phyloP scores from a whole-genome alignment of 2,329 filamentous ascomycete species.

The Escovopsis sp. region DNA sequence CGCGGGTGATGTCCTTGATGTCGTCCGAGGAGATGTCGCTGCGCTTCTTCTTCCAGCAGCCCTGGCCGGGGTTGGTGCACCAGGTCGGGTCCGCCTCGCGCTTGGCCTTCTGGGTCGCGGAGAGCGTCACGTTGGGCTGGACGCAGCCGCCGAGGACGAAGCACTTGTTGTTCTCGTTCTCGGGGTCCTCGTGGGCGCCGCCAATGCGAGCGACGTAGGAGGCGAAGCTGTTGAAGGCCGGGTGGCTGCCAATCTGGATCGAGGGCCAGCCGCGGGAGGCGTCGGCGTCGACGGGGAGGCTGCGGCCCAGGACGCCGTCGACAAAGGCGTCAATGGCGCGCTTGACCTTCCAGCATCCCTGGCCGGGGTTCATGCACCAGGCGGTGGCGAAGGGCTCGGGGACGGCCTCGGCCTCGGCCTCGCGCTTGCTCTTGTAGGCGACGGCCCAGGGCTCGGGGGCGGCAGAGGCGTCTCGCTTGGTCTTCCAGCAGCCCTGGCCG shows the following conservation, averaged over 20 bases:
- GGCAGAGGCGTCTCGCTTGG: conserved; percentile 12
- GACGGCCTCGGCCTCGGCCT: conserved; percentile 25
- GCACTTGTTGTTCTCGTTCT: conserved; percentile 3
- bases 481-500: conserved; percentile 22
- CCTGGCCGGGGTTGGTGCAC: conserved; percentile 23
- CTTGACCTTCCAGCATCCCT: conserved; percentile 22
- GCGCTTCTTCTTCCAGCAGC: conserved; percentile 28
- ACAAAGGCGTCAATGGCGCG: conserved; percentile 11
- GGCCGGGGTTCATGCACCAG: conserved; percentile 15
- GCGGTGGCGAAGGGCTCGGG: conserved; percentile 7
- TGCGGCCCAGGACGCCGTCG: conserved; percentile 12
- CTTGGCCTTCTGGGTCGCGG: conserved; percentile 9
- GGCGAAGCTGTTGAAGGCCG: conserved; percentile 25
- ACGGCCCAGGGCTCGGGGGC: conserved; percentile 19
- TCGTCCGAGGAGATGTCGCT: conserved; percentile 22
- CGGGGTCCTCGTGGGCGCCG: conserved; percentile 13
- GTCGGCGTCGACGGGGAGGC: conserved; percentile 13
- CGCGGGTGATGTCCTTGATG: conserved; percentile 22
- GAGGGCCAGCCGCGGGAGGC: conserved; percentile 19
- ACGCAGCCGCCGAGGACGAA: too few species aligned
- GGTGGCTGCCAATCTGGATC: conserved; percentile 23
- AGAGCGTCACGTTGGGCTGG: conserved; percentile 12
- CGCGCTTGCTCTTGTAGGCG: conserved; percentile 7
- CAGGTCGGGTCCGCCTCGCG: conserved; percentile 6
- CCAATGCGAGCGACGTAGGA: conserved; percentile 18